Evolutionary conservation across 768 basidiomycete genomes (phyloP).

Genomic region (Podaxis sp.): DNA sequence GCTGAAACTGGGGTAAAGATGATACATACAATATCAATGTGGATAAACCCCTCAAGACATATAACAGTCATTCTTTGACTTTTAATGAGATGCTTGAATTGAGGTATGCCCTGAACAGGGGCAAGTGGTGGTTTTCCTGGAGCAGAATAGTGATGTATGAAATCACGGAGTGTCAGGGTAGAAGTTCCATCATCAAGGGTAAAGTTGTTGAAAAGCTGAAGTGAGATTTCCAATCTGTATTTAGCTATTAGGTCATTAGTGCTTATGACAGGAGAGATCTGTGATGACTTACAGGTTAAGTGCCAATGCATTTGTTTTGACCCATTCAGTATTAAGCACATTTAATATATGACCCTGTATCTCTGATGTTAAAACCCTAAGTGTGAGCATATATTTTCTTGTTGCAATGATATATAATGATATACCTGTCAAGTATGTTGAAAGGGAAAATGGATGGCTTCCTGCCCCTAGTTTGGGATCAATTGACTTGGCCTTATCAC

Average conservation of each 20-base stretch:
- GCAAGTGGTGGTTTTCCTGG: background rate
- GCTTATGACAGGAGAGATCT: background rate
- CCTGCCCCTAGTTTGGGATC: background rate
- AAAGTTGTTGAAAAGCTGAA: background rate
- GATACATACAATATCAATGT: background rate
- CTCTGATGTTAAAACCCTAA: background rate
- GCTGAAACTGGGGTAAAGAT: background rate
- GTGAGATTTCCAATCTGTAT: background rate
- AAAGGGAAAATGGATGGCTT: background rate
- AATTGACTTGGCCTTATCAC: background rate
- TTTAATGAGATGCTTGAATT: background rate
- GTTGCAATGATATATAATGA: background rate
- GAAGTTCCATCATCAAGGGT: background rate
- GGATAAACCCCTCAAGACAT: background rate
- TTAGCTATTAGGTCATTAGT: background rate
- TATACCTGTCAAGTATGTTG: background rate
- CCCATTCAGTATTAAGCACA: background rate
- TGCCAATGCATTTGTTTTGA: background rate
- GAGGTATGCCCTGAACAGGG: background rate
- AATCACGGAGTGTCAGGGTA: background rate
- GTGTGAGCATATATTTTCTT: background rate
- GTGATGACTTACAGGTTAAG: background rate
- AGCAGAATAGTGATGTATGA: background rate
- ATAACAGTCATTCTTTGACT: background rate
- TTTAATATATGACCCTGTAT: background rate